Percentiles rank a stretch among this genome's conserved stretches.
Evolutionary conservation across 257 asterid genomes (phyloP).

Genomic region (Salvia splendens): DNA sequence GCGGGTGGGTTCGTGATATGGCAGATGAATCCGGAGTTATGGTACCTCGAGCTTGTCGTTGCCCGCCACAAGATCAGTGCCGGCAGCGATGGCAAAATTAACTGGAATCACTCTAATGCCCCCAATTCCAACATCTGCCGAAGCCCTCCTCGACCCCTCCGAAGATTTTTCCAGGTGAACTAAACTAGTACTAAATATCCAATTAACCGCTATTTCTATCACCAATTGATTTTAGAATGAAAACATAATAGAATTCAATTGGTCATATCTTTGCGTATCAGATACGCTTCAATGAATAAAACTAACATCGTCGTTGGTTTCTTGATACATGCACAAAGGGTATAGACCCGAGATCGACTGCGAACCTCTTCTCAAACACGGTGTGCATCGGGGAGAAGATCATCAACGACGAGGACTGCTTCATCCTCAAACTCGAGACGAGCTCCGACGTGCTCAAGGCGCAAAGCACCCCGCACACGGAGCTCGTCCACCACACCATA

Average conservation of each 20-base stretch:
- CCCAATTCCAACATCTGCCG: conserved; percentile 49
- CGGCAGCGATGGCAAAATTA: conserved; percentile 82
- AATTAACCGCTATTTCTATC: no score
- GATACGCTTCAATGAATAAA: no score
- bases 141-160: conserved; percentile 86
- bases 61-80: conserved; percentile 73
- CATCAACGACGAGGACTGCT: conserved; percentile 65
- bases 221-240: no score
- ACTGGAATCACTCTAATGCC: conserved; percentile 78
- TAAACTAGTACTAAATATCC: no score
- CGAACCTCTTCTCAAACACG: conserved; percentile 74
- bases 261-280: no score
- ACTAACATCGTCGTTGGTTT: no score
- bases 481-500: conserved; percentile 72
- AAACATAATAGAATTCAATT: no score
- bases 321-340: conserved; percentile 47
- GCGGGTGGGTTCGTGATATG: conserved; percentile 89
- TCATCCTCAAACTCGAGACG: conserved; percentile 69
- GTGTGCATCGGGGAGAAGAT: conserved; percentile 75
- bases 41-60: conserved; percentile 85
- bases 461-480: conserved; percentile 77
- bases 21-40: conserved; percentile 89
- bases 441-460: conserved; percentile 52
- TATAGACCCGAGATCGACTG: conserved; percentile 86
- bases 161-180: conserved; percentile 87